A percentile compares a stretch with the other conserved stretches of the same genome.
phyloP scores from a whole-genome alignment of 805 yeast genomes.

The Metschnikowia reukaufii region DNA sequence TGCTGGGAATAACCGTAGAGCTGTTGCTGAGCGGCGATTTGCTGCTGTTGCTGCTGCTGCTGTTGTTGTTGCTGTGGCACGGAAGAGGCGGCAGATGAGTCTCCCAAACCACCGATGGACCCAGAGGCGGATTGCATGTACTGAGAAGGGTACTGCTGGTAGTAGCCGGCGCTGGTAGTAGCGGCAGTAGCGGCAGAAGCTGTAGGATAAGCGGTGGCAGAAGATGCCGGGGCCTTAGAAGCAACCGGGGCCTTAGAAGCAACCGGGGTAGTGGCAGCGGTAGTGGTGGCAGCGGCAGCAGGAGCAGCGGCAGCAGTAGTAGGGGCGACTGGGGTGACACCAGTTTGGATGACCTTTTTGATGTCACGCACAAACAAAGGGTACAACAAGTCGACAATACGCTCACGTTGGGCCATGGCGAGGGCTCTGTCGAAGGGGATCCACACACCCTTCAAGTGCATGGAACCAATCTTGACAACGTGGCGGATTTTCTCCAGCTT shows the following conservation, averaged over 20 bases:
- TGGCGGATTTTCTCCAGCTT: slow-evolving; percentile 75
- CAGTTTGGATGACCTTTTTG: slow-evolving; percentile 51
- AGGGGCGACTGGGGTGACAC: slow-evolving; percentile 37
- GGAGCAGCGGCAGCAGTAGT: slow-evolving; percentile 9
- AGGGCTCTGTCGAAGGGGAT: slow-evolving; percentile 82
- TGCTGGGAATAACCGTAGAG: slow-evolving; percentile 22
- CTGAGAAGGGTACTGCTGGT: slow-evolving; percentile 21
- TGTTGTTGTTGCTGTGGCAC: slow-evolving; percentile 15
- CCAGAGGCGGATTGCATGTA: slow-evolving; percentile 15
- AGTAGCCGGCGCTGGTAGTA: slow-evolving; percentile 13
- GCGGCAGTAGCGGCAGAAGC: slow-evolving; percentile 7
- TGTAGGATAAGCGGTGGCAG: slow-evolving; percentile 10
- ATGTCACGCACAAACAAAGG: slow-evolving; percentile 61
- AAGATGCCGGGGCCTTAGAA: slow-evolving; percentile 7
- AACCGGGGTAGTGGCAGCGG: slow-evolving; percentile 10
- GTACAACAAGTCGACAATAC: slow-evolving; percentile 42
- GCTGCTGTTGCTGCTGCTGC: slow-evolving; percentile 11
- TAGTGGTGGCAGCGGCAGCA: slow-evolving; percentile 3
- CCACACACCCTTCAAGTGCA: slow-evolving; percentile 91
- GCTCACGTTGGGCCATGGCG: slow-evolving; percentile 78
- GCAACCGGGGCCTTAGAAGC: slow-evolving; percentile 11
- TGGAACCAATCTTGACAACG: slow-evolving; percentile 82
- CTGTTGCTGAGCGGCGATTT: slow-evolving; percentile 17
- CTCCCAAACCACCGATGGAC: slow-evolving; percentile 7
- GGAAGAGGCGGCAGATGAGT: slow-evolving; percentile 9